These are phyloP conservation scores for Nemania abortiva DNA, from an alignment of 2,329 filamentous ascomycete species.

Conservation along the genomic window DNA sequence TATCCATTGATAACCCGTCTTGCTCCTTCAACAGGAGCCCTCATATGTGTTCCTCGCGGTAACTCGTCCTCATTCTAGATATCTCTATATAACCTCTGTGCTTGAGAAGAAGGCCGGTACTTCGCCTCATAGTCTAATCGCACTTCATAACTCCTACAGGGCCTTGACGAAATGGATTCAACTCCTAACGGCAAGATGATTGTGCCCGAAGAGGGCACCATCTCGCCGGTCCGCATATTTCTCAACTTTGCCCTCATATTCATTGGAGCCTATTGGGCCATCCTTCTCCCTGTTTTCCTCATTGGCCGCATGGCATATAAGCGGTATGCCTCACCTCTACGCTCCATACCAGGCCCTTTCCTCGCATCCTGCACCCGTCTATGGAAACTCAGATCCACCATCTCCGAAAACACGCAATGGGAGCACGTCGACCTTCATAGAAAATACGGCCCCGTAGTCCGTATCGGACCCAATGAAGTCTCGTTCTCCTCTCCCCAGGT, in stretches of 20 bases:
- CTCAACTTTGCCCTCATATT: constrained; percentile 50
- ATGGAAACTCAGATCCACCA: constrained; percentile 58
- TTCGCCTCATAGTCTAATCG: constrained; percentile 1
- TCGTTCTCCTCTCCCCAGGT: constrained; percentile 61
- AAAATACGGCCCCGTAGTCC: constrained; percentile 62
- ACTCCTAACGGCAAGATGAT: constrained; percentile 35
- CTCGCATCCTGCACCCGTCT: constrained; percentile 52
- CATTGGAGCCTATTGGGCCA: constrained; percentile 50
- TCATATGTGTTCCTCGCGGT: constrained; percentile 15
- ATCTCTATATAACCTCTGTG: constrained; percentile 11
- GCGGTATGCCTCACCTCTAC: constrained; percentile 52
- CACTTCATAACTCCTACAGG: not conserved
- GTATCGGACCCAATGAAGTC: constrained; percentile 63
- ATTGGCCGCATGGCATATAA: constrained; percentile 49
- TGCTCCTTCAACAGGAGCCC: constrained; percentile 48
- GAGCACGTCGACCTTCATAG: constrained; percentile 60
- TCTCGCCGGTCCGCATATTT: constrained; percentile 48
- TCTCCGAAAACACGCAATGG: constrained; percentile 56
- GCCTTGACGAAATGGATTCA: constrained; percentile 33
- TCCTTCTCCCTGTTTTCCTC: constrained; percentile 49
- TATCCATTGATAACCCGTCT: constrained; percentile 13
- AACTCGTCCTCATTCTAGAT: constrained; percentile 30
- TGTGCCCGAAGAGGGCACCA: constrained; percentile 44
- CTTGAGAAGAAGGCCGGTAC: constrained; percentile 19
- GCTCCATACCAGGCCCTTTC: constrained; percentile 49